Evolutionary conservation across 306 rosid genomes (phyloP), one percentile per base, ranked within the genome.

Genomic region (Begonia loranthoides): DNA sequence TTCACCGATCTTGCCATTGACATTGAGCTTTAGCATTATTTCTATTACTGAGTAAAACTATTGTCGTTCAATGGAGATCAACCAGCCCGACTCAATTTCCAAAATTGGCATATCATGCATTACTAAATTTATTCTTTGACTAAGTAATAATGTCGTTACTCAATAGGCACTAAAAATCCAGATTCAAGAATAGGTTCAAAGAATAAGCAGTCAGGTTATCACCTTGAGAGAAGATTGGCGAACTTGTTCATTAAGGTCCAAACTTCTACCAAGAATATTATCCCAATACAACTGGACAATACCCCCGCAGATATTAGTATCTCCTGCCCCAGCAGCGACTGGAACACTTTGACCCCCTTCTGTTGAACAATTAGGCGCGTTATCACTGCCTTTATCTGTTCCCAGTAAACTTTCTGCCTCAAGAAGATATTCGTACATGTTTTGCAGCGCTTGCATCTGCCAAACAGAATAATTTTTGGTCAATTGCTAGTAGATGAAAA

Each of bases 261-360:
- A 68, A 70, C 95, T 79, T 66, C 86, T 80, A 52, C 72, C 95
- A 55, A 90, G 67, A 67, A 90, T 80, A 57, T 59, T 60, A 55
- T 90, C 86, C 99, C 99, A 90, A 64, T 82, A 86, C 66, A 90
- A 63, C 70, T 90, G 99, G 76, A 90, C 67, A 64, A 90, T 86
- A 63, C 99, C 99, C 55, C 99, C 99, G 15, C 99, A 90, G 22
- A 90, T 86, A 78, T 90, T 90, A 51, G 99, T 90, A 76, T 90
- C 99, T 55, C 99, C 99, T 2, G 99, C 99, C 55, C 99, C 99
- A 0, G 95, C 95, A 78, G 99, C 99, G 72, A 86, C 99, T 45
- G 99, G 94, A 48, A 90, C 99, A 61, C 63, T 73, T 51, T 78
- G 71, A 59, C 76, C 82, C 44, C 77, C 84, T 70, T 80, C 87